Base-by-base conservation (phyloP, 2,329 filamentous ascomycete genomes). In the Pseudocercospora pini-densiflorae region DNA sequence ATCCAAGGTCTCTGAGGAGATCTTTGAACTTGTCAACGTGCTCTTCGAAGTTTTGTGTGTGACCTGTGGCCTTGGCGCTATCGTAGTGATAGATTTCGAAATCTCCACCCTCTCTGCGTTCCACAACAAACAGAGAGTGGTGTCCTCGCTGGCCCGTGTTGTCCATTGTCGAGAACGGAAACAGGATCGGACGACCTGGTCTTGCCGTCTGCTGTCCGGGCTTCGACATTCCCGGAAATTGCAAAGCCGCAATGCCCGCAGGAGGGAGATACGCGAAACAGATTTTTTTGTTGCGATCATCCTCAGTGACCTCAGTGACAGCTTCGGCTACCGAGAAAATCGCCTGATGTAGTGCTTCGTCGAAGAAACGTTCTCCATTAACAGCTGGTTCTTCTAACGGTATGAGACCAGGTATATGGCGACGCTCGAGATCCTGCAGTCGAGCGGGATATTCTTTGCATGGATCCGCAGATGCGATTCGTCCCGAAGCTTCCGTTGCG, bases 241-340 rank as follows among this genome's bases (percentile, higher is more conserved):
- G 16, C 10, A 54, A 33, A 23, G 29, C 19, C 9, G 47, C 21
- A 10, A 40, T 24, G n/a, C 49, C 49, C 8, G 10, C 24, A 12
- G 47, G 24, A 3, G 53, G 53, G n/a, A 57, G 27, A 10, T 27
- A 33, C 21, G 53, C 53, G 24, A 57, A 57, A 27, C 27, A 14
- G 3, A 57, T 27, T 19, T 14, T 27, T 19, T 57, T 29, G 3
- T 31, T n/a, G n/a, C n/a, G n/a, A n/a, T n/a, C 14, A n/a, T n/a
- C 10, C 19, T 51, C 58, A 45, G 58, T 19, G 5, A 61, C 19
- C n/a, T n/a, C n/a, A n/a, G n/a, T n/a, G n/a, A n/a, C n/a, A n/a
- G n/a, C n/a, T 58, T 65, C 63, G 12, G 58, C 57, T 21, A 65
- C 58, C 5, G 63, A 31, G n/a, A 59, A 58, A 5, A 61, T 10